phyloP scores from a whole-genome alignment of 2,329 filamentous ascomycete species.

The Colletotrichum cereale region DNA sequence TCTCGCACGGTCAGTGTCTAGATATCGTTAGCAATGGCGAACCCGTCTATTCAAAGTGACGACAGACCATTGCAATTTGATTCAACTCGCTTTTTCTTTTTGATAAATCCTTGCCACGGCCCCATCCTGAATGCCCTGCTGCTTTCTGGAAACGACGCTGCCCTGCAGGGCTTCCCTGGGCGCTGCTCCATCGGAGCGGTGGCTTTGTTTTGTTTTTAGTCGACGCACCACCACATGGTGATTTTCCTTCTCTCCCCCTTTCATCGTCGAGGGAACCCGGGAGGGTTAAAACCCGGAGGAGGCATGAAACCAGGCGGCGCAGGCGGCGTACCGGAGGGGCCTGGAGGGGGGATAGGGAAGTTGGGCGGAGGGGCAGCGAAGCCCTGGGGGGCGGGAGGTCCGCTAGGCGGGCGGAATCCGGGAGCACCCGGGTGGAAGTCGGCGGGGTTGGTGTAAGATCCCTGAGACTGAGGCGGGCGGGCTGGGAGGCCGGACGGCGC shows the following conservation, averaged over 20 bases:
- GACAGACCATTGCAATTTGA: conserved; percentile 40
- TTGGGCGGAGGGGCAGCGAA: conserved; percentile 55
- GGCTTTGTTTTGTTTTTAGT: not conserved
- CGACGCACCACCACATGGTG: not conserved
- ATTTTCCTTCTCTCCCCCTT: not conserved
- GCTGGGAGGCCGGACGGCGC: conserved; percentile 64
- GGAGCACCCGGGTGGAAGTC: conserved; percentile 59
- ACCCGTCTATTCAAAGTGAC: conserved; percentile 22
- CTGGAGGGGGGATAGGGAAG: conserved; percentile 57
- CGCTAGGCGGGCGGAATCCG: conserved; percentile 50
- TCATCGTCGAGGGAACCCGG: conserved; percentile 50
- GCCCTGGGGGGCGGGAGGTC: conserved; percentile 54
- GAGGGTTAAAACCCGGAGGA: conserved; percentile 56
- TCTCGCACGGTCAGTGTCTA: conserved; percentile 2
- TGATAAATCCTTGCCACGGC: conserved; percentile 4
- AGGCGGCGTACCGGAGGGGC: conserved; percentile 46
- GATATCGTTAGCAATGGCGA: conserved; percentile 33
- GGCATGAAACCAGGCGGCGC: conserved; percentile 59
- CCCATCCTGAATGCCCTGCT: conserved; percentile 29
- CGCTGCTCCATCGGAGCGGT: not conserved
- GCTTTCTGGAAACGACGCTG: conserved; percentile 4
- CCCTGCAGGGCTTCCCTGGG: not conserved
- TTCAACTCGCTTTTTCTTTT: conserved; percentile 19
- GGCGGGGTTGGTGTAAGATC: conserved; percentile 59
- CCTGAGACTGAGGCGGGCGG: conserved; percentile 61